A percentile compares a stretch with the other conserved stretches of the same genome.
phyloP scores from a whole-genome alignment of 2,329 filamentous ascomycete genomes.

The Trichophyton rubrum region DNA sequence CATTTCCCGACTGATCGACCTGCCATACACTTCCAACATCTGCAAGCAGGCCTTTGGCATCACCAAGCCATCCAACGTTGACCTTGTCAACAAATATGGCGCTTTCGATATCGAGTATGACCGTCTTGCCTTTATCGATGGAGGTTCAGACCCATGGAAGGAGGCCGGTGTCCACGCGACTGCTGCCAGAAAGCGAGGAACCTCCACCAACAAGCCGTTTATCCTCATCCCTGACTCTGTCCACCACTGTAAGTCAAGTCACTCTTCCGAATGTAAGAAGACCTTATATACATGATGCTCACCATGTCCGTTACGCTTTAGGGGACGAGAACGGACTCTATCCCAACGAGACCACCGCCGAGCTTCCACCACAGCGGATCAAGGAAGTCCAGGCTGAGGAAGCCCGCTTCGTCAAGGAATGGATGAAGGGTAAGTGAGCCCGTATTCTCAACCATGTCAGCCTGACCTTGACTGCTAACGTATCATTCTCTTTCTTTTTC shows the following conservation, averaged over 20 bases:
- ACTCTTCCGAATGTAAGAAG: conserved; percentile 30
- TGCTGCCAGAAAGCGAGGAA: conserved; percentile 44
- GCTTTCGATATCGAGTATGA: conserved; percentile 60
- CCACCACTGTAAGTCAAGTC: conserved; percentile 75
- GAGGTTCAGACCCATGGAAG: conserved; percentile 69
- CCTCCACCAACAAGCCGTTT: conserved; percentile 54
- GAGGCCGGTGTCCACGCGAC: conserved; percentile 58
- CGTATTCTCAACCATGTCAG: not conserved
- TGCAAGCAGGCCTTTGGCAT: conserved; percentile 62
- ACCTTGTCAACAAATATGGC: conserved; percentile 63
- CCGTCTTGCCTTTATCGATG: conserved; percentile 65
- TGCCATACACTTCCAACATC: conserved; percentile 49
- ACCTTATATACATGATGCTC: conserved; percentile 18
- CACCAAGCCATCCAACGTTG: conserved; percentile 47
- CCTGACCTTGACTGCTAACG: not conserved
- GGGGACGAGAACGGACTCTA: conserved; percentile 42
- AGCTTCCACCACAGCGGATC: conserved; percentile 36
- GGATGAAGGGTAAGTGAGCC: conserved; percentile 30
- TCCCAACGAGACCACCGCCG: conserved; percentile 39
- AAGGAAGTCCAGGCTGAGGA: conserved; percentile 35
- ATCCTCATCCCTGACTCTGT: conserved; percentile 62
- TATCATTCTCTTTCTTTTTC: not conserved
- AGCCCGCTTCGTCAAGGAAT: conserved; percentile 38
- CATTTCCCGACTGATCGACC: conserved; percentile 56
- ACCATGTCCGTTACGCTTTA: conserved; percentile 5